Evolutionary conservation across 176 grass and related monocot species (phyloP), one percentile per base, ranked within the genome.

Genomic region (Carex kokanica): DNA sequence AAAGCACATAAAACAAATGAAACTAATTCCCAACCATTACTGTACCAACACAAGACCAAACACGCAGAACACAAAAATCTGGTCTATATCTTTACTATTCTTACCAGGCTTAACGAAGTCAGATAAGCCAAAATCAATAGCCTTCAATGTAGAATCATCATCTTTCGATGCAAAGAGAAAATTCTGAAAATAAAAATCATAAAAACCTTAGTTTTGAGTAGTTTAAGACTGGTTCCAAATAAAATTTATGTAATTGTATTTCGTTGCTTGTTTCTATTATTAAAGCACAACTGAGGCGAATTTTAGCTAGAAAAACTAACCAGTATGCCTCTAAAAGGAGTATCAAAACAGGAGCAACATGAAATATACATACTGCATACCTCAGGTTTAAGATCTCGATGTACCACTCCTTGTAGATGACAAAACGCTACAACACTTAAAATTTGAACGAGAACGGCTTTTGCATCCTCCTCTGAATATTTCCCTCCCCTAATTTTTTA

Each of bases 351-450:
- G 24, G 24, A 25, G 24, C 24, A 25, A 25, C 24, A 25, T 25
- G 24, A 25, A 25, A 25, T 25, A 23, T 75, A 75, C 47, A 54
- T 53, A 53, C 16, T 27, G 5, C 64, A 75, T 77, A 90, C 89
- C 85, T 90, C 89, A 34, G 89, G 89, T 73, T 90, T 90, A 84
- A 90, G 89, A 81, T 90, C 89, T 52, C 89, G 74, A 41, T 90
- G 89, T 78, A 90, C 89, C 71, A 90, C 89, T 60, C 89, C 89
- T 78, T 90, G 89, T 82, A 90, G 82, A 87, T 90, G 89, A 75
- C 85, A 90, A 45, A 87, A 90, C 0, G 89, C 70, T 40, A 90
- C 89, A 6, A 82, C 82, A 68, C 83, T 87, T 83, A 90, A 82
- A 83, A 90, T 90, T 68, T 90, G 89, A 83, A 82, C 77, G 5